Evolutionary conservation across 768 basidiomycete species (phyloP).

Genomic region (Mrakia gelida): DNA sequence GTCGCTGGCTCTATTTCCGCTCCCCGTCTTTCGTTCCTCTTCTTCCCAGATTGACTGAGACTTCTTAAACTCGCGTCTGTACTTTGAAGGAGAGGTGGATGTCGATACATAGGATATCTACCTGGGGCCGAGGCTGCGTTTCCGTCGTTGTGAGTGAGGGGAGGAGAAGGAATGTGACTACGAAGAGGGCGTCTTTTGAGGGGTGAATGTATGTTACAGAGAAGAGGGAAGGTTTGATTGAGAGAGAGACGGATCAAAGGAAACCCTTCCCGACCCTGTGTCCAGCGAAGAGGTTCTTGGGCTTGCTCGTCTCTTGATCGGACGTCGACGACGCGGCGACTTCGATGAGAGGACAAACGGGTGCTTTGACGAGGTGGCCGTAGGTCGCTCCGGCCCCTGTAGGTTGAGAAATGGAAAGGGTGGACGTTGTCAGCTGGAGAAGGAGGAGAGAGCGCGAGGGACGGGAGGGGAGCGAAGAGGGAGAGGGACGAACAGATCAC

Average conservation of each 20-base stretch:
- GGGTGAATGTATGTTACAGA: not conserved
- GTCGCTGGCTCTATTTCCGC: no score
- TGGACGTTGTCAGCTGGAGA: no score
- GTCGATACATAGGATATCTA: no score
- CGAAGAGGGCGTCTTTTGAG: no score
- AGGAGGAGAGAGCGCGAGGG: not conserved
- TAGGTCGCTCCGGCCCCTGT: conserved; percentile 43
- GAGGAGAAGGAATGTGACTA: no score
- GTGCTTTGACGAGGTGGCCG: conserved; percentile 58
- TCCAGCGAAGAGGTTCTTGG: not conserved
- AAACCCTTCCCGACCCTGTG: not conserved
- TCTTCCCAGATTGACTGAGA: no score
- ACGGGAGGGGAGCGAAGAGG: not conserved
- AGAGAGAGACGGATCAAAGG: not conserved
- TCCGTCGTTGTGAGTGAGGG: no score
- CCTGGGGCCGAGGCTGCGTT: no score
- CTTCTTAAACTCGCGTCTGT: no score
- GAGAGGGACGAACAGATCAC: not conserved
- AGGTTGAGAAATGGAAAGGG: not conserved
- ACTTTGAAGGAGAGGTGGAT: no score
- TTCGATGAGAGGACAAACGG: conserved; percentile 55
- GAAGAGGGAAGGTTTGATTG: no score
- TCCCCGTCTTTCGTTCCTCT: no score
- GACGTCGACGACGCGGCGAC: not conserved
- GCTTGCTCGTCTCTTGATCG: not conserved